A percentile compares a stretch with the other conserved stretches of the same genome.
Conservation (phyloP, 495 filamentous ascomycete species). For the Aspergillus nidulans region DNA sequence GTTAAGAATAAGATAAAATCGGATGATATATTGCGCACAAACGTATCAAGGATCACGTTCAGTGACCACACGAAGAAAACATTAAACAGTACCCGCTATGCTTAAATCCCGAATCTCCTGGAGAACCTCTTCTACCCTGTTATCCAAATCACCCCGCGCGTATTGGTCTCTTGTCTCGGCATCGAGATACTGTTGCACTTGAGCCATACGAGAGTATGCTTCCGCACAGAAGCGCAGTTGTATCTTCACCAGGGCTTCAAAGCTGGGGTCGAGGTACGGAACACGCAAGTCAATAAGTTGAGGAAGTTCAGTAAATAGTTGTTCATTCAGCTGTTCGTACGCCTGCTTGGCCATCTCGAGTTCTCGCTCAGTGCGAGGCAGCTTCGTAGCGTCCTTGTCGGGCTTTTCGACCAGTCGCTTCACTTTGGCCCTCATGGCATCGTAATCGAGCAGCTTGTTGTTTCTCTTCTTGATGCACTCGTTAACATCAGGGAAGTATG, state of each 20-base stretch:
- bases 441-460: conserved; percentile 97
- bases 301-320: conserved; percentile 87
- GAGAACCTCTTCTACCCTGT: conserved; percentile 88
- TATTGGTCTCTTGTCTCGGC: conserved; percentile 96
- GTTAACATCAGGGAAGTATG: conserved; percentile 98
- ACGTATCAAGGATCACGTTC: not conserved
- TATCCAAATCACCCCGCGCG: conserved; percentile 87
- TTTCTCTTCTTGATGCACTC: conserved; percentile 99
- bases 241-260: conserved; percentile 97
- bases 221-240: conserved; percentile 97
- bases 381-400: conserved; percentile 94
- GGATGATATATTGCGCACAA: conserved; percentile 5
- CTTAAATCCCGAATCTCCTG: conserved; percentile 96
- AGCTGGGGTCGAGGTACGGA: conserved; percentile 92
- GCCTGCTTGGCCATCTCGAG: conserved; percentile 86
- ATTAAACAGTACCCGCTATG: conserved; percentile 72
- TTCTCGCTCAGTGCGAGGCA: conserved; percentile 91
- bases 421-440: conserved; percentile 89
- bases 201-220: conserved; percentile 94
- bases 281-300: conserved; percentile 96
- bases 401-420: conserved; percentile 97
- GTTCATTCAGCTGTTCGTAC: conserved; percentile 95
- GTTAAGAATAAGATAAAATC: conserved; percentile 4
- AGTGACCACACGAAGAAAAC: not conserved
- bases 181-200: conserved; percentile 98